phyloP scores from a whole-genome alignment of 208 protist species.

The Hexamita inflata region DNA sequence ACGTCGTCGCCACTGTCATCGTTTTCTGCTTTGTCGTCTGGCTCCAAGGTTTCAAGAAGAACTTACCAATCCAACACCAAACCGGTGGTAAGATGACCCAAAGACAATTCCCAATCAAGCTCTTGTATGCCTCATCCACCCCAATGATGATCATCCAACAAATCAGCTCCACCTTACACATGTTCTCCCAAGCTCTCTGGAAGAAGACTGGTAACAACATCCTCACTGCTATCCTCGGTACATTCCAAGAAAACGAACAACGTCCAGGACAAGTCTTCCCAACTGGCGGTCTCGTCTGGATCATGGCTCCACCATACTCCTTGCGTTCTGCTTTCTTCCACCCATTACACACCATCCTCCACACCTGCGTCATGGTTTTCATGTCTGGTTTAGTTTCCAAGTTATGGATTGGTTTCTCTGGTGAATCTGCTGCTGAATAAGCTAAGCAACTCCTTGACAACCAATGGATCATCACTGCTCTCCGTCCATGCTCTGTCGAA shows the following conservation, averaged over 20 bases:
- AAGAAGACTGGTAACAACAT: conserved; percentile 86
- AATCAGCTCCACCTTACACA: conserved; percentile 95
- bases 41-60: conserved; percentile 95
- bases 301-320: conserved; percentile 82
- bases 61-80: conserved; percentile 67
- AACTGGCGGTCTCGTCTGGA: conserved; percentile 91
- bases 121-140: conserved; percentile 99
- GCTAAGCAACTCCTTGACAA: conserved; percentile 81
- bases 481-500: neutral
- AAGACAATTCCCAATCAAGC: conserved; percentile 89
- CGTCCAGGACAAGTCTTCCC: conserved; percentile 52
- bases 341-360: conserved; percentile 91
- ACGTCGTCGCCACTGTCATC: conserved; percentile 91
- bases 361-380: conserved; percentile 85
- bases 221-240: conserved; percentile 84
- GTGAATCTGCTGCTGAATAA: conserved; percentile 82
- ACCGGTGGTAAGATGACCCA: conserved; percentile 51
- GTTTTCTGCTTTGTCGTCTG: conserved; percentile 97
- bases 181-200: conserved; percentile 97
- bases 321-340: conserved; percentile 63
- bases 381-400: conserved; percentile 93
- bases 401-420: conserved; percentile 91
- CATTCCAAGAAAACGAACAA: conserved; percentile 71
- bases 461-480: conserved; percentile 64
- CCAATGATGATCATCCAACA: conserved; percentile 98